Base-by-base conservation (phyloP, 306 rosid species). In the Begonia masoniana region DNA sequence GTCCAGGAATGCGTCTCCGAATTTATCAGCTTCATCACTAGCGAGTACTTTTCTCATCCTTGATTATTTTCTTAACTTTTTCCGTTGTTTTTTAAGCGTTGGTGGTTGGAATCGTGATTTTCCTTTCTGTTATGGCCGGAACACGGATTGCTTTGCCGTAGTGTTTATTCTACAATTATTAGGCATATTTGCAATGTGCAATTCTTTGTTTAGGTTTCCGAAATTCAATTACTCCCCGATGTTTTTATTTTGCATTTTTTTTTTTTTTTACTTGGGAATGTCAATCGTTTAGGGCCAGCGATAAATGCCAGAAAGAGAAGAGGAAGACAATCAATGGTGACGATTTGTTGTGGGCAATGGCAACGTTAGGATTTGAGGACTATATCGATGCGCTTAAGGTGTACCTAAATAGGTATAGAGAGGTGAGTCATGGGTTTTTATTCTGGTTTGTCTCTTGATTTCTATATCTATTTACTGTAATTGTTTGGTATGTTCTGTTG, bases 281-380 rank as follows among this genome's bases (percentile, higher is more conserved):
- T 9, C 8, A 36, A 41, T 31, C 39, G 54, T 13, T 68, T 43
- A 88, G 96, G 78, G 96, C 96, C 0, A 84, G 96, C 61, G 96
- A 88, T 47, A 88, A 88, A 76, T 88, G 96, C 60, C 96, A 84
- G 78, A 84, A 73, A 66, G 95, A 88, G 82, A 88, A 88, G 81
- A 79, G 96, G 58, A 88, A 88, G 85, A 88, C 96, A 15, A 88
- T 88, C 47, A 88, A 84, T 51, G 96, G 96, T 17, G 96, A 88
- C 52, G 96, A 88, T 73, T 79, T 88, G 76, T 57, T 88, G 54
- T 88, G 94, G 94, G 92, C 96, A 1, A 88, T 81, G 96, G 85
- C 88, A 4, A 88, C 92, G 54, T 66, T 88, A 65, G 96, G 96
- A 42, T 88, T 88, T 56, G 94, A 88, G 77, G 96, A 84, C n/a